Evolutionary conservation across 306 rosid species (phyloP).

Genomic region (Cyamopsis tetragonoloba): DNA sequence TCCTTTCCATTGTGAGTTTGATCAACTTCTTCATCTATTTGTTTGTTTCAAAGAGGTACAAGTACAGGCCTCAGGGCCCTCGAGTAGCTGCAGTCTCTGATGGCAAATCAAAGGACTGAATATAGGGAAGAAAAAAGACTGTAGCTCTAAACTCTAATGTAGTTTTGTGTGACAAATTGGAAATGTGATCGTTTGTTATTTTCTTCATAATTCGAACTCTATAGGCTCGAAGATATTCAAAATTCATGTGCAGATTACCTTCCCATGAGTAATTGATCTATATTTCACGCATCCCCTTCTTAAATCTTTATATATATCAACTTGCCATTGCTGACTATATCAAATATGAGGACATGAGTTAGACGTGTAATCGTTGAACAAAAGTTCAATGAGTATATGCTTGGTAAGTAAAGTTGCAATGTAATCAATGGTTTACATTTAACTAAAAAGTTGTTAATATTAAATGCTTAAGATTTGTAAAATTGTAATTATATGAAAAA

Average conservation of each 20-base stretch:
- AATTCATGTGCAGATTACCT: not conserved
- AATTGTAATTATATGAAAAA: no score
- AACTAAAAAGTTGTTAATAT: no score
- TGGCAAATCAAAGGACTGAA: slow-evolving; percentile 25
- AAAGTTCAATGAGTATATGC: no score
- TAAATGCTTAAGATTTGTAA: no score
- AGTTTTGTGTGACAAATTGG: not conserved
- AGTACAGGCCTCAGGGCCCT: slow-evolving; percentile 50
- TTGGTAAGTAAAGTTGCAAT: no score
- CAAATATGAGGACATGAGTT: not conserved
- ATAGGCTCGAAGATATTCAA: not conserved
- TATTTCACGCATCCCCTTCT: not conserved
- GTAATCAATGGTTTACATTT: no score
- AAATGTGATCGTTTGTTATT: not conserved
- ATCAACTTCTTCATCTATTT: slow-evolving; percentile 63
- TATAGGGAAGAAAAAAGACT: not conserved
- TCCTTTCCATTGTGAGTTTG: slow-evolving; percentile 72
- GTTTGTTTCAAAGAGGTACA: slow-evolving; percentile 65
- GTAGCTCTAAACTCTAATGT: not conserved
- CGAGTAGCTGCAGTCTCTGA: slow-evolving; percentile 10
- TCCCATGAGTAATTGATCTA: not conserved
- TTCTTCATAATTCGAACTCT: slow-evolving; percentile 5
- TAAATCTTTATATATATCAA: not conserved
- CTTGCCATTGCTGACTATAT: not conserved
- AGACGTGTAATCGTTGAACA: no score